Conservation (phyloP, 805 yeast species). For the Metschnikowia amazonensis region DNA sequence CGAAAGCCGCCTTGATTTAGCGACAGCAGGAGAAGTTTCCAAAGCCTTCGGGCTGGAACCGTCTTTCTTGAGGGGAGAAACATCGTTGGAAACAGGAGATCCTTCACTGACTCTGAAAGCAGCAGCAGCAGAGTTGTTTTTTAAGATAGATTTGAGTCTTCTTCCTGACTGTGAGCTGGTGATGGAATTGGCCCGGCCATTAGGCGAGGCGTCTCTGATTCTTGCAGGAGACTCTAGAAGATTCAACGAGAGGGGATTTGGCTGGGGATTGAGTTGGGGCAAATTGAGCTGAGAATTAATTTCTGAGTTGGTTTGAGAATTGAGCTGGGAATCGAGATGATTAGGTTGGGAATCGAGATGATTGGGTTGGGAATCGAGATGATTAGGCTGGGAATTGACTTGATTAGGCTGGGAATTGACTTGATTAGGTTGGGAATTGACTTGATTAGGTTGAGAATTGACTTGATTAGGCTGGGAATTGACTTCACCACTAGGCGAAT, state of each 20-base stretch:
- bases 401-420: not conserved
- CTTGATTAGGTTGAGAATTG: too few relatives aligned
- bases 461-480: too few relatives aligned
- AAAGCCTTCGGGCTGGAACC: not conserved
- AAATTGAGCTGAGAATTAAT: not conserved
- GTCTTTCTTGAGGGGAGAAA: not conserved
- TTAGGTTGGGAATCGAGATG: not conserved
- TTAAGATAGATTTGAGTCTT: slow-evolving; percentile 36
- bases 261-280: not conserved
- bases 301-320: not conserved
- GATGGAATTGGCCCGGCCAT: slow-evolving; percentile 13
- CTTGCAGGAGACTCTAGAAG: not conserved
- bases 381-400: not conserved
- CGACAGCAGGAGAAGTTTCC: slow-evolving; percentile 12
- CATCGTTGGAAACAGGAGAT: not conserved
- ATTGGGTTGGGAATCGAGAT: not conserved
- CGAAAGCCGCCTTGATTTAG: slow-evolving; percentile 4
- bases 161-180: slow-evolving; percentile 17
- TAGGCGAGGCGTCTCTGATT: not conserved
- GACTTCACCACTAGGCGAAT: too few relatives aligned
- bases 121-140: slow-evolving; percentile 17
- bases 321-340: not conserved
- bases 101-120: slow-evolving; percentile 5
- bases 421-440: too few relatives aligned
- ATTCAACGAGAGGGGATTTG: not conserved